Percentiles rank a stretch among this genome's conserved stretches.
Conservation (phyloP, 176 grass and related monocot species). For the Leersia perrieri region DNA sequence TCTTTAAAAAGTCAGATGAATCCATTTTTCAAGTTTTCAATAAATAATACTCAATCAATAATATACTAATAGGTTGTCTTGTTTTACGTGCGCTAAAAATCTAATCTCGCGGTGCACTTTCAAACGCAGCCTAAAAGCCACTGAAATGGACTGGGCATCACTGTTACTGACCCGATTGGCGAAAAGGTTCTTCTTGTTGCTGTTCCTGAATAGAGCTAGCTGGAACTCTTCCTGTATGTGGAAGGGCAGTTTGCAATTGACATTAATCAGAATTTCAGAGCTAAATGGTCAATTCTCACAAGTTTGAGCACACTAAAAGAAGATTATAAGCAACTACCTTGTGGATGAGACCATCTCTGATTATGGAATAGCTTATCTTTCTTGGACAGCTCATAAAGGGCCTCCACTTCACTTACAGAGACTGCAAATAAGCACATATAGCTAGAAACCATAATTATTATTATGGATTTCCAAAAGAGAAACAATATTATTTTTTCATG, state of each 20-base stretch:
- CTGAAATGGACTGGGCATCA: not conserved
- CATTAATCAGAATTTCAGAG: not conserved
- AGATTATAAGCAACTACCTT: constrained; percentile 36
- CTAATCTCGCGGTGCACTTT: no score
- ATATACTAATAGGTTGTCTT: no score
- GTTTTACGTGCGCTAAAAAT: no score
- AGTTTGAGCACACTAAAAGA: not conserved
- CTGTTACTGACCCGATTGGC: constrained; percentile 51
- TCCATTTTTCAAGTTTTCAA: no score
- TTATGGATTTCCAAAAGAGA: not conserved
- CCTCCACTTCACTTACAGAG: constrained; percentile 76
- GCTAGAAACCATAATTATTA: not conserved
- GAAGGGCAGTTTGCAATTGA: not conserved
- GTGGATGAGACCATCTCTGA: constrained; percentile 73
- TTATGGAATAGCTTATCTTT: constrained; percentile 76
- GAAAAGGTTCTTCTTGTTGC: constrained; percentile 62
- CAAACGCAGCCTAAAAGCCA: no score
- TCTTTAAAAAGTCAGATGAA: no score
- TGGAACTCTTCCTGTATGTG: constrained; percentile 71
- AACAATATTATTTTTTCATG: not conserved
- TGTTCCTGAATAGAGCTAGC: constrained; percentile 81
- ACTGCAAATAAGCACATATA: constrained; percentile 39
- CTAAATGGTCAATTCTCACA: not conserved
- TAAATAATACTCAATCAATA: no score
- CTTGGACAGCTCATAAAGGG: constrained; percentile 76